Base-by-base conservation (phyloP, 1,139 yeast species). In the Keqinozyma sinolaborantium region DNA sequence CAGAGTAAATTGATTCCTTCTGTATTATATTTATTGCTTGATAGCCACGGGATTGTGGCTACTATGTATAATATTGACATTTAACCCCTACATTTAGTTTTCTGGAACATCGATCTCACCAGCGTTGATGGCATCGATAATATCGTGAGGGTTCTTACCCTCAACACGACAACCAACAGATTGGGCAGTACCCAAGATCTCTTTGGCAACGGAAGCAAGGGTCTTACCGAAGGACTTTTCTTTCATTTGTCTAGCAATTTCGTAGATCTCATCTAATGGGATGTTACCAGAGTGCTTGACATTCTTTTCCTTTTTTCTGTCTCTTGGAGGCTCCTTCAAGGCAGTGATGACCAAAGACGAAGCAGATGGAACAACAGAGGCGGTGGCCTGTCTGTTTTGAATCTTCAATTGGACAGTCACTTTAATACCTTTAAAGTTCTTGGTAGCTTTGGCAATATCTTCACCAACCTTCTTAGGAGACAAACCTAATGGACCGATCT, bases 391-490 rank as follows among this genome's bases (percentile, higher is more conserved):
- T 84, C 99, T 90, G 95, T 92, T 92, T 80, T 92, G 99, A 66
- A 92, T 90, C 71, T 83, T 92, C 73, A 94, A 83, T 77, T 87
- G 95, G 51, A 94, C 97, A 58, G 98, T 92, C 65, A 92, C 98
- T 74, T 92, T 87, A 63, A 92, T 90, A 80, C 99, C 99, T 77
- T 90, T 90, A 94, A 80, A 92, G 68, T 83, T 81, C 79, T 87
- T 85, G 77, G 98, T 92, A 70, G 98, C 98, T 84, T 94, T 94
- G 73, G 98, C 98, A 62, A 92, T 92, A 71, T 92, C 98, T 77
- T 92, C 99, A 87, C 99, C 99, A 65, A 94, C 97, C 85, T 92
- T 92, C 95, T 92, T 92, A 80, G 98, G 97, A 47, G 97, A 90
- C 63, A 92, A 82, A 88, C 99, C 99, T 68, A 92, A 87, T 59